phyloP scores from a whole-genome alignment of 306 rosid genomes.

The Gillenia trifoliata region DNA sequence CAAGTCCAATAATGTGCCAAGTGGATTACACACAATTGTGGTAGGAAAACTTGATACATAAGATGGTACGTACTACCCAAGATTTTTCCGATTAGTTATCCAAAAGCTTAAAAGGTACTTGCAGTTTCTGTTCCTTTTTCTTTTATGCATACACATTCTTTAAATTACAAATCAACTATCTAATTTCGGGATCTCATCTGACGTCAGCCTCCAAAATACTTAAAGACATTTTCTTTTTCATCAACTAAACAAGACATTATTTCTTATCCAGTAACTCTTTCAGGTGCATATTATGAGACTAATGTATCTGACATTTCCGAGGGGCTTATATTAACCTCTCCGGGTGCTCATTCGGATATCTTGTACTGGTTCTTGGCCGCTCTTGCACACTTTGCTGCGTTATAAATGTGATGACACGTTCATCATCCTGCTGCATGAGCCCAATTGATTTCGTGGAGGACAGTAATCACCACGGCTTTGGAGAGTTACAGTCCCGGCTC shows the following conservation, averaged over 20 bases:
- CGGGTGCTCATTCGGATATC: neutral
- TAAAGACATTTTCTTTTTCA: neutral
- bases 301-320: neutral
- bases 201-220: neutral
- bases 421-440: neutral
- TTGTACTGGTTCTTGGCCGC: neutral
- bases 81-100: no score
- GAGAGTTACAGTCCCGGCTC: conserved; percentile 7
- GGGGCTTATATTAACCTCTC: neutral
- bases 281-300: neutral
- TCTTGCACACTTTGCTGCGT: neutral
- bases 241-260: neutral
- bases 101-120: neutral
- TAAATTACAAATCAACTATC: neutral
- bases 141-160: neutral
- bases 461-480: conserved; percentile 1
- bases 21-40: no score
- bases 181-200: neutral
- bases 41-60: no score
- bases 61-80: no score
- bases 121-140: neutral
- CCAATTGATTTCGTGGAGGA: neutral
- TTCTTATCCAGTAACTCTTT: neutral
- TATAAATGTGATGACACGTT: neutral
- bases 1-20: no score